phyloP scores from a whole-genome alignment of 441 rosid genomes.

The Pelargonium citronellum region DNA sequence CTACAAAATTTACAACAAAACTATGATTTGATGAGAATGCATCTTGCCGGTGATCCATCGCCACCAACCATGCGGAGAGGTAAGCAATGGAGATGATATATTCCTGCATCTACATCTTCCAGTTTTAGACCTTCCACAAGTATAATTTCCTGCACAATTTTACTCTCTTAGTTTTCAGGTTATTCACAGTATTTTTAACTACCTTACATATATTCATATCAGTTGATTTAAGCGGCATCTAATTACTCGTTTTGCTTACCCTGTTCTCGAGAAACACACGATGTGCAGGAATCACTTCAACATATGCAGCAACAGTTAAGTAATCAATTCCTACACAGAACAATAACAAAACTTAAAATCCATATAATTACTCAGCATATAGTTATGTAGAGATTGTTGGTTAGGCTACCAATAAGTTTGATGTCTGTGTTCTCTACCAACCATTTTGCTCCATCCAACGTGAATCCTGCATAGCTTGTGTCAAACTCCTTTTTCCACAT shows the following conservation, averaged over 20 bases:
- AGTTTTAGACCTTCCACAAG: slow-evolving; percentile 68
- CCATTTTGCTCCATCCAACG: slow-evolving; percentile 53
- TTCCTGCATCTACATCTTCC: slow-evolving; percentile 45
- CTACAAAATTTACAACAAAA: too few relatives aligned
- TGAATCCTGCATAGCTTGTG: slow-evolving; percentile 52
- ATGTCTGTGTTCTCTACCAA: slow-evolving; percentile 59
- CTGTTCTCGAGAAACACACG: neutral
- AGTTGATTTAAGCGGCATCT: too few relatives aligned
- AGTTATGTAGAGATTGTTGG: neutral
- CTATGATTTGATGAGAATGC: slow-evolving; percentile 53
- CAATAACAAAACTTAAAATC: too few relatives aligned
- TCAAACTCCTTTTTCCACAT: slow-evolving; percentile 53
- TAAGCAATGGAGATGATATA: slow-evolving; percentile 50
- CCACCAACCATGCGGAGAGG: slow-evolving; percentile 54
- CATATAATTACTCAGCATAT: too few relatives aligned
- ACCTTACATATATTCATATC: too few relatives aligned
- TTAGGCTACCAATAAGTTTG: slow-evolving; percentile 52
- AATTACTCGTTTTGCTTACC: neutral
- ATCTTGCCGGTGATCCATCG: slow-evolving; percentile 63
- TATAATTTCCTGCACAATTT: slow-evolving; percentile 41
- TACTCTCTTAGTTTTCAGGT: too few relatives aligned
- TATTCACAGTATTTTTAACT: too few relatives aligned
- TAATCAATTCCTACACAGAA: neutral
- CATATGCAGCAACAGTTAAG: neutral
- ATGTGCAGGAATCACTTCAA: neutral